Conservation (phyloP, 371 early-diverging fungal species). For the Mortierella sp. region DNA sequence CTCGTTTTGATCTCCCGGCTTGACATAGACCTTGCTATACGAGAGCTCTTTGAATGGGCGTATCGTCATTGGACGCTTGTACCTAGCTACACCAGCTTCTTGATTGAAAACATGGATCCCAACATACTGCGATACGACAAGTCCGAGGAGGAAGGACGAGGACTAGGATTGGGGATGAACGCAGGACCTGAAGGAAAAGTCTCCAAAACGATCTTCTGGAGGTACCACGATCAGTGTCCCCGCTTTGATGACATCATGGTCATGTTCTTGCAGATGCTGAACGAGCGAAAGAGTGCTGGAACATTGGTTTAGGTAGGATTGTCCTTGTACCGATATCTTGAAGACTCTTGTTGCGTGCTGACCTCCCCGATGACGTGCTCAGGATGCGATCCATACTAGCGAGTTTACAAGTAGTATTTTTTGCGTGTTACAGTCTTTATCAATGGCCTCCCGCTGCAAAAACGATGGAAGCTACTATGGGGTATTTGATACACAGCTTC, state of each 20-base stretch:
- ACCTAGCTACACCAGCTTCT: conserved; percentile 27
- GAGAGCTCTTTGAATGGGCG: conserved; percentile 44
- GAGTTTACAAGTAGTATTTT: too few relatives aligned
- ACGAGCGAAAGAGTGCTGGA: conserved; percentile 17
- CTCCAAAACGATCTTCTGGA: conserved; percentile 19
- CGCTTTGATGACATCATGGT: conserved; percentile 37
- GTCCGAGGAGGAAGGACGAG: not conserved
- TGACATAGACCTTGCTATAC: conserved; percentile 14
- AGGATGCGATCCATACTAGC: too few relatives aligned
- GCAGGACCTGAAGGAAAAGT: not conserved
- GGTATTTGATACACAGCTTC: too few relatives aligned
- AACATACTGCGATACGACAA: not conserved
- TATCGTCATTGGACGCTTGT: conserved; percentile 29
- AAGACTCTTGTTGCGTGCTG: too few relatives aligned
- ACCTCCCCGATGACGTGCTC: too few relatives aligned
- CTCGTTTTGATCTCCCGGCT: conserved; percentile 21
- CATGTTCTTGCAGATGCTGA: conserved; percentile 23
- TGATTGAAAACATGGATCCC: conserved; percentile 28
- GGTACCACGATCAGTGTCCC: conserved; percentile 28
- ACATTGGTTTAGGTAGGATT: conserved; percentile 9
- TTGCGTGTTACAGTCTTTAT: too few relatives aligned
- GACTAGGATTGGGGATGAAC: not conserved
- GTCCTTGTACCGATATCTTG: conserved; percentile 1
- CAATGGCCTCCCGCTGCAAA: too few relatives aligned
- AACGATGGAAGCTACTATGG: too few relatives aligned